These are phyloP conservation scores for Saturnispora halmiae DNA, from an alignment of 805 yeast genomes.

Conservation along the genomic window DNA sequence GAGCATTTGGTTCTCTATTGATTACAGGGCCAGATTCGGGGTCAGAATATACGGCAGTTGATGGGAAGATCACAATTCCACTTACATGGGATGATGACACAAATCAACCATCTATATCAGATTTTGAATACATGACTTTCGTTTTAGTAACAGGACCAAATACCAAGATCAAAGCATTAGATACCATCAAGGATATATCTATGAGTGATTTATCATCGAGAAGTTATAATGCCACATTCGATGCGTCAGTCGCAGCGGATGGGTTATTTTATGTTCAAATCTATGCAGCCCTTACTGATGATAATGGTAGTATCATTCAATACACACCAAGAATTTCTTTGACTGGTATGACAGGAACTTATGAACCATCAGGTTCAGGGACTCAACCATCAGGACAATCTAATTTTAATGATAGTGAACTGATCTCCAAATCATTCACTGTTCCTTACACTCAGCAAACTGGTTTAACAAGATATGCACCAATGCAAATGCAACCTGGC, in stretches of 20 bases:
- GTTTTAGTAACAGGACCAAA: conserved; percentile 64
- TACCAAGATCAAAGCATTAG: conserved; percentile 34
- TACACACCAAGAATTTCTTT: conserved; percentile 61
- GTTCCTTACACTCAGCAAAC: conserved; percentile 73
- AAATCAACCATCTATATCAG: conserved; percentile 35
- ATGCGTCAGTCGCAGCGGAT: conserved; percentile 38
- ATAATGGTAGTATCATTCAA: conserved; percentile 46
- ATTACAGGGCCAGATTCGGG: conserved; percentile 36
- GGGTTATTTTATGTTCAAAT: conserved; percentile 75
- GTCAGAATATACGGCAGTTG: conserved; percentile 31
- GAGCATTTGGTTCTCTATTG: conserved; percentile 20
- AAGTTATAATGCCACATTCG: conserved; percentile 36
- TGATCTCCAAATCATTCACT: conserved; percentile 45
- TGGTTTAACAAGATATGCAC: conserved; percentile 73
- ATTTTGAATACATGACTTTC: conserved; percentile 40
- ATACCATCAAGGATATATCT: conserved; percentile 25
- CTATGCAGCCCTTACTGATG: conserved; percentile 35
- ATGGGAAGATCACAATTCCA: conserved; percentile 29
- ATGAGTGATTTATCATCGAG: conserved; percentile 27
- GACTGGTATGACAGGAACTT: conserved; percentile 63
- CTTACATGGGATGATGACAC: conserved; percentile 55
- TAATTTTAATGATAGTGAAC: conserved; percentile 22
- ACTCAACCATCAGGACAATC: conserved; percentile 36
- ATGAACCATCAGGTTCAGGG: conserved; percentile 39
- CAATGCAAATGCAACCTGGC: conserved; percentile 89